Base-by-base conservation (phyloP, 169 alveolate species). In the Eimeria tenella region DNA sequence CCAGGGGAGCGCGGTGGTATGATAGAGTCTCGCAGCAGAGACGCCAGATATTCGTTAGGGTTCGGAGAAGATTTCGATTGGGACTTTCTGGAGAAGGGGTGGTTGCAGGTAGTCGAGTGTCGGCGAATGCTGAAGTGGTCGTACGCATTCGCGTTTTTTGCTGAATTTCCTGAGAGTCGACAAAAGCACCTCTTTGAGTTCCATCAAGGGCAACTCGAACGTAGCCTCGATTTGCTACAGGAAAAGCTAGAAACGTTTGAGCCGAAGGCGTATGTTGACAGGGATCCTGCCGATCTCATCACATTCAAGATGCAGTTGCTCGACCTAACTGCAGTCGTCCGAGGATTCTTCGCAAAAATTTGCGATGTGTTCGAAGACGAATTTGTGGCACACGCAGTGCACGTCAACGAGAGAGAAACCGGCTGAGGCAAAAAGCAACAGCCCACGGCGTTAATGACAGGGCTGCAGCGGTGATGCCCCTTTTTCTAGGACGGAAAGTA, bases 121-220 rank as follows among this genome's bases (percentile, higher is more conserved):
- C 82, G 95, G 42, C 92, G 92, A 15, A 87, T 93, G 75, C 88
- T 93, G 77, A 93, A 93, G 82, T 93, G 94, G 94, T 74, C 95
- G 53, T 93, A 93, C 56, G 95, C 95, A n/a, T 86, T 83, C 19
- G 94, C 86, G 19, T 93, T 75, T 81, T 93, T 75, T 31, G 91
- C 93, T 4, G 93, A 88, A 19, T 65, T 55, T 25, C 86, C 73
- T 19, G 81, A 63, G 23, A 60, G 42, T 17, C 84, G 63, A 50
- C 93, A 83, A 60, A 93, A 93, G 49, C 82, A 65, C 42, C 93
- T 93, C 49, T 93, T 93, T 73, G 95, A 86, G 88, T 93, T 84
- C 68, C 95, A 93, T n/a, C 95, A 93, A 55, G 94, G 94, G 13
- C 94, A 86, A 53, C 91, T 93, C 75, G 95, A 93, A 65, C 62